Percentiles rank a stretch among this genome's conserved stretches.
phyloP scores from a whole-genome alignment of 192 early-diverging fungal species.

The Entophlyctis luteolus region DNA sequence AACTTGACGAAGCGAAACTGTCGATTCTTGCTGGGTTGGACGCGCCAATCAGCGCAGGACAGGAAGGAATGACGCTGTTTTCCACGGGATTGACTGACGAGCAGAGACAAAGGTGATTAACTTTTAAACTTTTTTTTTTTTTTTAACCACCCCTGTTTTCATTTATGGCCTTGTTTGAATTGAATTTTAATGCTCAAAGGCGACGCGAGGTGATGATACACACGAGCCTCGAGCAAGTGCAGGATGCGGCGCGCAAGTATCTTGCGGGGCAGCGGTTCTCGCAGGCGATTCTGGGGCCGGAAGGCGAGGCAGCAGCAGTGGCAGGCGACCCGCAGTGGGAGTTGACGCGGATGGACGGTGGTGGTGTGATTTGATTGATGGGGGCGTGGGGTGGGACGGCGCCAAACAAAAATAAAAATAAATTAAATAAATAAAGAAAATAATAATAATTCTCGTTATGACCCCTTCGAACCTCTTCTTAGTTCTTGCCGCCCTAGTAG shows the following conservation, averaged over 20 bases:
- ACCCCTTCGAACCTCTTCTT: too few species aligned
- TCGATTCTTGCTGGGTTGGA: slow-evolving; percentile 84
- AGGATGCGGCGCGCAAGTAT: slow-evolving; percentile 68
- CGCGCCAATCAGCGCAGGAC: slow-evolving; percentile 72
- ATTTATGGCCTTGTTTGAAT: not conserved
- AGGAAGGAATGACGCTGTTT: slow-evolving; percentile 82
- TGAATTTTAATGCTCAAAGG: slow-evolving; percentile 21
- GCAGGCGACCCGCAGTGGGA: too few species aligned
- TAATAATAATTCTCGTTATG: too few species aligned
- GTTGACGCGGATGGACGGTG: not conserved
- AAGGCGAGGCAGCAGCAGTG: not conserved
- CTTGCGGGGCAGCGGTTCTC: slow-evolving; percentile 32
- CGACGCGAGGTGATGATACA: slow-evolving; percentile 73
- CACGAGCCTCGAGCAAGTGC: slow-evolving; percentile 64
- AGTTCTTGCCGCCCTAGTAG: not conserved
- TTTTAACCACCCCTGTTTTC: not conserved
- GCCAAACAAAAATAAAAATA: too few species aligned
- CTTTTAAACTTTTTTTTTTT: not conserved
- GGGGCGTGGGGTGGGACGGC: too few species aligned
- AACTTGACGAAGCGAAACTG: slow-evolving; percentile 88
- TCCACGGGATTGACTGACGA: slow-evolving; percentile 75
- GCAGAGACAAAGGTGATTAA: slow-evolving; percentile 68
- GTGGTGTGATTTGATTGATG: not conserved
- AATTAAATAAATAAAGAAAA: too few species aligned
- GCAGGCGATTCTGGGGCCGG: slow-evolving; percentile 21